Evolutionary conservation across 148 eudicot species (phyloP), one percentile per base, ranked within the genome.

Genomic region (Fagopyrum homotropicum): DNA sequence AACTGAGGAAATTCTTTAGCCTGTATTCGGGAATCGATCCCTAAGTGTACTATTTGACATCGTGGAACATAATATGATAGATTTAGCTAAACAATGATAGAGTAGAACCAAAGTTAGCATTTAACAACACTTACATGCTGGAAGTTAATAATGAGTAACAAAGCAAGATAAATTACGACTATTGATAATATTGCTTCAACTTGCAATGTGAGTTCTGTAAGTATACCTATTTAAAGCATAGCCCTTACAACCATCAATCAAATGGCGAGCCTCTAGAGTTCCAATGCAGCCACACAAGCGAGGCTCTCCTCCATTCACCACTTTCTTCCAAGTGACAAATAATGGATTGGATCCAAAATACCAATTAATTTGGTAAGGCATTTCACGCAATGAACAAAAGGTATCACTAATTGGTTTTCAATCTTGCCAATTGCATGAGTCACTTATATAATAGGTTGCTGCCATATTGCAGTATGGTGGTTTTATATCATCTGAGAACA

Each of bases 251-350:
- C 26, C 26, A 22, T 22, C 26, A 22, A 22, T 22, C 26, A 22
- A 22, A 22, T 22, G 26, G 26, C 26, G 26, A 22, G 26, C 26
- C 26, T 89, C 89, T 64, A 95, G 86, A 79, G 99, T 90, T 59
- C 99, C 99, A 77, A 95, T 95, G 89, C 99, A 95, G 49, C 99
- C 99, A 76, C 99, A 96, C 76, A 95, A 84, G 19, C 94, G 97
- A 79, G 99, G 94, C 82, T 95, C 99, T 72, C 86, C 88, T 73
- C 99, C 99, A 81, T 90, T 95, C 81, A 85, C 82, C 75, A 82
- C 86, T 81, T 92, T 95, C 86, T 95, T 95, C 99, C 99, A 95
- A 10, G 99, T 95, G 54, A 95, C 99, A 85, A 95, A 95, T 82
- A 95, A 83, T 60, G 99, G 99, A 84, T 97, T 95, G 96, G 80